Conservation (phyloP, 352 stramenopile genomes). For the Globisporangium barbulae region DNA sequence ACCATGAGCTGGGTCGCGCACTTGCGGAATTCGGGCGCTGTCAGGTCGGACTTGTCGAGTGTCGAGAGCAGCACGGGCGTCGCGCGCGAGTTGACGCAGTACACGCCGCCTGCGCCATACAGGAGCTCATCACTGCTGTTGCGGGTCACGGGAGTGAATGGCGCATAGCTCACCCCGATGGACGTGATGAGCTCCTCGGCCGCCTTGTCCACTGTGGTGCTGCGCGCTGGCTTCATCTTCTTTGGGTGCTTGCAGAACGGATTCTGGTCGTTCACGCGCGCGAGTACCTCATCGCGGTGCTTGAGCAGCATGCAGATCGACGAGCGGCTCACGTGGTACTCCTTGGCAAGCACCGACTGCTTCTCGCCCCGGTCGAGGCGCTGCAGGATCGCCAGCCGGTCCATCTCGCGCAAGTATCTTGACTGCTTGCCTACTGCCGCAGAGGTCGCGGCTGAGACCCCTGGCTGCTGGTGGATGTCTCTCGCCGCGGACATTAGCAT, state of each 20-base stretch:
- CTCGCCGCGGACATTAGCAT: neutral
- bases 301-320: slow-evolving; percentile 65
- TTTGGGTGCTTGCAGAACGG: slow-evolving; percentile 44
- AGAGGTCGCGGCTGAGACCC: neutral
- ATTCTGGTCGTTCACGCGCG: slow-evolving; percentile 32
- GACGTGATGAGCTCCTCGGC: slow-evolving; percentile 14
- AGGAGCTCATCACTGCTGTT: neutral
- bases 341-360: slow-evolving; percentile 47
- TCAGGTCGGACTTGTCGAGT: slow-evolving; percentile 15
- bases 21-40: slow-evolving; percentile 20
- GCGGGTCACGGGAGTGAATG: slow-evolving; percentile 1
- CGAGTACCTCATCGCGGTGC: slow-evolving; percentile 35
- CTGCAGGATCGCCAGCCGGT: slow-evolving; percentile 38
- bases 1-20: slow-evolving; percentile 31
- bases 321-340: slow-evolving; percentile 52
- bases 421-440: slow-evolving; percentile 21
- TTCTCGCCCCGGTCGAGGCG: slow-evolving; percentile 40
- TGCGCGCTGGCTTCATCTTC: slow-evolving; percentile 1
- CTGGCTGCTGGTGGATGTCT: neutral
- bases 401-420: slow-evolving; percentile 44
- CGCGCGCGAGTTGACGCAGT: slow-evolving; percentile 16
- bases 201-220: neutral
- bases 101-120: slow-evolving; percentile 7
- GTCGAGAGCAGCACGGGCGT: slow-evolving; percentile 20
- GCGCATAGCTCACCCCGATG: slow-evolving; percentile 12